Conservation (phyloP, 352 stramenopile genomes). For the Globisporangium parvum region DNA sequence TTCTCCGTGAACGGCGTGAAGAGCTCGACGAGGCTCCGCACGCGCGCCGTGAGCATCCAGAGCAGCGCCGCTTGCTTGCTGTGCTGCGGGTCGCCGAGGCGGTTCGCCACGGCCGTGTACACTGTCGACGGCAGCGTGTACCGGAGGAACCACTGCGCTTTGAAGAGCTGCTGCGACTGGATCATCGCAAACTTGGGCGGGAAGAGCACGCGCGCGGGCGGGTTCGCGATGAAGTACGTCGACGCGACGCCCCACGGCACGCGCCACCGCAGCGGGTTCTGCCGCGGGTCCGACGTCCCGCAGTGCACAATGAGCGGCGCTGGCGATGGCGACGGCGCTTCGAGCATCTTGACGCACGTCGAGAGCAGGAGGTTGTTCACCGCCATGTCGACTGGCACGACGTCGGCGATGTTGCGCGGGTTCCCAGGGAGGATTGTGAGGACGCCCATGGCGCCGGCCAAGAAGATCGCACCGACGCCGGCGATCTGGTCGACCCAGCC, state of each 20-base stretch:
- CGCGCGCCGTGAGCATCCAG: slow-evolving; percentile 72
- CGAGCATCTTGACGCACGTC: slow-evolving; percentile 29
- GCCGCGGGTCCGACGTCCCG: slow-evolving; percentile 65
- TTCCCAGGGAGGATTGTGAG: slow-evolving; percentile 80
- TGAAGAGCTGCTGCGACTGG: slow-evolving; percentile 70
- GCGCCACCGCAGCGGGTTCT: slow-evolving; percentile 79
- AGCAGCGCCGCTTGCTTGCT: slow-evolving; percentile 62
- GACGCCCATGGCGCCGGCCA: slow-evolving; percentile 67
- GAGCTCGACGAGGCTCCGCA: slow-evolving; percentile 65
- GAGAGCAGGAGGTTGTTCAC: slow-evolving; percentile 74
- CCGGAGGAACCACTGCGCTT: slow-evolving; percentile 76
- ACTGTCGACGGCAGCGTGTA: slow-evolving; percentile 79
- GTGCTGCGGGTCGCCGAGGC: slow-evolving; percentile 49
- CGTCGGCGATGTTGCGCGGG: slow-evolving; percentile 71
- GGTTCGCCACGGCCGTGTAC: slow-evolving; percentile 72
- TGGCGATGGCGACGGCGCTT: slow-evolving; percentile 8
- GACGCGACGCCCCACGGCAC: slow-evolving; percentile 51
- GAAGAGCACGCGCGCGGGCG: slow-evolving; percentile 40
- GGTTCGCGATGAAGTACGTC: slow-evolving; percentile 72
- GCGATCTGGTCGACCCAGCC: slow-evolving; percentile 82
- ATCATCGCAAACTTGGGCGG: slow-evolving; percentile 75
- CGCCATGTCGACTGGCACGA: slow-evolving; percentile 75
- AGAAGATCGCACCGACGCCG: slow-evolving; percentile 72
- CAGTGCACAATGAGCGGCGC: slow-evolving; percentile 64
- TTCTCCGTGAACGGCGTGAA: slow-evolving; percentile 88